These are phyloP conservation scores for Aureobasidium subglaciale DNA, from an alignment of 2,329 filamentous ascomycete genomes.

Conservation along the genomic window DNA sequence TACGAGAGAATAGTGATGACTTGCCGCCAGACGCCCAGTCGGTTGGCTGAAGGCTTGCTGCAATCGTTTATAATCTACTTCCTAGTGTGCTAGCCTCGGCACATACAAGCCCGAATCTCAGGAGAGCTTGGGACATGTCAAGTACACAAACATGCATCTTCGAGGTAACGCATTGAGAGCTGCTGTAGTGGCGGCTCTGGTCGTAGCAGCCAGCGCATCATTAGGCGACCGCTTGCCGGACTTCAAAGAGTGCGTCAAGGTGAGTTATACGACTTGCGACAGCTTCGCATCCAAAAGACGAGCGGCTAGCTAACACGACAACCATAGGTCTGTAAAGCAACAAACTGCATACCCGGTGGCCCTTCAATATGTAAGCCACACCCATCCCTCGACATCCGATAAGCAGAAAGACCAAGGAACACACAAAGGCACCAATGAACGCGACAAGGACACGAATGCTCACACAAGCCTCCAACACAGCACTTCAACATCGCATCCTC, in stretches of 20 bases:
- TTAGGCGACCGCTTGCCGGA: constrained; percentile 78
- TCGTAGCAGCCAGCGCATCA: constrained; percentile 52
- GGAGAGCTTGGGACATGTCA: background rate
- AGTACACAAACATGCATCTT: constrained; percentile 12
- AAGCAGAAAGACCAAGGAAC: constrained; percentile 1
- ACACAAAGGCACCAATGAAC: background rate
- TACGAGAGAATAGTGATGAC: too few species aligned
- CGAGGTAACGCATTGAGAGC: background rate
- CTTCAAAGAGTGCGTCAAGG: constrained; percentile 79
- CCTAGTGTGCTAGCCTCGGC: background rate
- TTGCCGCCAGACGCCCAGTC: background rate
- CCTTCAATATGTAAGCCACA: constrained; percentile 61
- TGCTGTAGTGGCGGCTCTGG: constrained; percentile 11
- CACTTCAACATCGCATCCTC: constrained; percentile 75
- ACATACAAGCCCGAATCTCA: background rate
- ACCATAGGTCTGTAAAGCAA: constrained; percentile 63
- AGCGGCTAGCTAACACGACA: constrained; percentile 9
- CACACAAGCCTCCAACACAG: constrained; percentile 40
- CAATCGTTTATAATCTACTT: background rate
- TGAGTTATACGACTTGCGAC: constrained; percentile 34
- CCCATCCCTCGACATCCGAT: constrained; percentile 13
- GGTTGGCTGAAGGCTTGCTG: too few species aligned
- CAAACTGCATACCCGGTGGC: constrained; percentile 67
- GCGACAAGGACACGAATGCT: background rate
- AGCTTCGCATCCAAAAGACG: constrained; percentile 17